phyloP scores from a whole-genome alignment of 192 early-diverging fungal genomes.

The Coemansia asiatica region DNA sequence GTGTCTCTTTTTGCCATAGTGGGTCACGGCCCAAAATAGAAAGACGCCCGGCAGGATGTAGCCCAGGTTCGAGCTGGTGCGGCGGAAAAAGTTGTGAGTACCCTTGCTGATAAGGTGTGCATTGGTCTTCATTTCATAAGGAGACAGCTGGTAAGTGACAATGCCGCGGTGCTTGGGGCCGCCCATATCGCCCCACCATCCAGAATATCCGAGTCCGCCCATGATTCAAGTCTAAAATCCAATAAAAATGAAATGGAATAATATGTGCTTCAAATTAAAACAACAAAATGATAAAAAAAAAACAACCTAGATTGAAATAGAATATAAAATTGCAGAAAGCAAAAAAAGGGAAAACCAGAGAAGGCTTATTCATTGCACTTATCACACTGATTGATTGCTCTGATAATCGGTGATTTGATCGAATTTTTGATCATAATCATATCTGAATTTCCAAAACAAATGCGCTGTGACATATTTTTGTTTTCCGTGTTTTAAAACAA shows the following conservation, averaged over 20 bases:
- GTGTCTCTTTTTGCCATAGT: constrained; percentile 49
- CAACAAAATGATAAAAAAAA: neutral
- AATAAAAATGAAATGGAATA: neutral
- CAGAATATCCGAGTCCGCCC: constrained; percentile 50
- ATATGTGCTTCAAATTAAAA: neutral
- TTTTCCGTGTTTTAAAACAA: too few relatives aligned
- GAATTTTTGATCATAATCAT: too few relatives aligned
- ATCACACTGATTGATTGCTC: neutral
- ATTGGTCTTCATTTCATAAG: constrained; percentile 53
- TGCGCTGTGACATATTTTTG: too few relatives aligned
- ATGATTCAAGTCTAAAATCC: constrained; percentile 4
- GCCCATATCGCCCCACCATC: constrained; percentile 50
- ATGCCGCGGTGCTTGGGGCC: constrained; percentile 50
- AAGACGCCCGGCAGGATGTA: constrained; percentile 44
- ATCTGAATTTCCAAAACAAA: too few relatives aligned
- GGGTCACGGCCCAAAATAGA: constrained; percentile 41
- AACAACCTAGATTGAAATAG: neutral
- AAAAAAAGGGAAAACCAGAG: too few relatives aligned
- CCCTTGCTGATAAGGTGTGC: constrained; percentile 49
- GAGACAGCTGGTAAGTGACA: constrained; percentile 49
- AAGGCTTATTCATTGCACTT: neutral
- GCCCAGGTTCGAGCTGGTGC: constrained; percentile 36
- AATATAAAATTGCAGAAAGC: neutral
- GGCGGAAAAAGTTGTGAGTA: constrained; percentile 50
- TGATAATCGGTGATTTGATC: too few relatives aligned